These are phyloP conservation scores for Daldinia grandis DNA, from an alignment of 495 filamentous ascomycete species.

Conservation along the genomic window DNA sequence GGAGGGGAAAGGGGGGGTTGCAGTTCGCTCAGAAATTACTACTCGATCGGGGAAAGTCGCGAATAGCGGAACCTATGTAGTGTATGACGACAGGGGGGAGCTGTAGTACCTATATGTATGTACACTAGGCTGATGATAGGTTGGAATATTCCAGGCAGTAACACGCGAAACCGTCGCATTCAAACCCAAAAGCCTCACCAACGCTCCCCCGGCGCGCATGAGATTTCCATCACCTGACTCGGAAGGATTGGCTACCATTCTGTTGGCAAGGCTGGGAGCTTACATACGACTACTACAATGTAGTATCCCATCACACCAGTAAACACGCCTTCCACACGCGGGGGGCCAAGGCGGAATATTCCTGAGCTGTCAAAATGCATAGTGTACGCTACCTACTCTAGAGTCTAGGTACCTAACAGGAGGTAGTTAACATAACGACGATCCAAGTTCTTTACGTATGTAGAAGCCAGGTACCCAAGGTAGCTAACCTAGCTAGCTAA, in stretches of 20 bases:
- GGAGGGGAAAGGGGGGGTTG: not conserved
- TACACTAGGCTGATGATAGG: too few species aligned
- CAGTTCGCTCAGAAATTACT: conserved; percentile 17
- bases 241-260: conserved; percentile 18
- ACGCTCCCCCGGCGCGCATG: conserved; percentile 25
- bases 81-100: conserved; percentile 20
- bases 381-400: too few species aligned
- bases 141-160: not conserved
- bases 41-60: conserved; percentile 37
- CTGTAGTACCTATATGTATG: too few species aligned
- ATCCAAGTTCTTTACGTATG: not conserved
- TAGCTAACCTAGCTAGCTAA: too few species aligned
- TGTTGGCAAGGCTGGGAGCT: not conserved
- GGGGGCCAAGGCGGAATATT: not conserved
- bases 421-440: not conserved
- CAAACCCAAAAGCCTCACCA: not conserved
- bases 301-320: not conserved
- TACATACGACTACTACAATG: not conserved
- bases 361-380: not conserved
- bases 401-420: too few species aligned
- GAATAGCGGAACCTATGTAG: not conserved
- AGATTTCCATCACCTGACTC: conserved; percentile 36
- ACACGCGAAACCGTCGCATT: conserved; percentile 19
- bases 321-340: not conserved
- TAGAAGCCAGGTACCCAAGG: too few species aligned